A percentile compares a stretch with the other conserved stretches of the same genome.
These are phyloP conservation scores for Picea engelmannii DNA, from an alignment of 83 land plant genomes.

Conservation along the genomic window DNA sequence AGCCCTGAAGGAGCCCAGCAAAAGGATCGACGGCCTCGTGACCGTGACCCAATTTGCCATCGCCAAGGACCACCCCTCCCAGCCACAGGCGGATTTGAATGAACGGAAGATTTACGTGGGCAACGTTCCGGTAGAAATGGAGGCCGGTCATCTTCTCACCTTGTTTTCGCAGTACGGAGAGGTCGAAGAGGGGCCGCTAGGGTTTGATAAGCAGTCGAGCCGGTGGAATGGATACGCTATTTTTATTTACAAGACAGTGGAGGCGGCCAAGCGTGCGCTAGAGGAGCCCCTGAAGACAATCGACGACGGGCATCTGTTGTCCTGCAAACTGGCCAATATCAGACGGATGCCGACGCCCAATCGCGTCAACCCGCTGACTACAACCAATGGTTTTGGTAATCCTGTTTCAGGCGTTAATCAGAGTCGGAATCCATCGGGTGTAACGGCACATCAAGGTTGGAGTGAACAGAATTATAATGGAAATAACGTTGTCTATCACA, in stretches of 20 bases:
- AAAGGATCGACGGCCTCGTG: no score
- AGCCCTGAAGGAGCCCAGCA: no score
- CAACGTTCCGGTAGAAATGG: constrained; percentile 75
- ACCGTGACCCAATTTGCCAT: no score
- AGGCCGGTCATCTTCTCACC: constrained; percentile 61
- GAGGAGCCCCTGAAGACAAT: constrained; percentile 69
- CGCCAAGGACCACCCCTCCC: no score
- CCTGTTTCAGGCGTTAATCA: no score
- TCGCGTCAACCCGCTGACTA: neutral
- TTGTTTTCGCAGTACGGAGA: constrained; percentile 83
- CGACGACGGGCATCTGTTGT: constrained; percentile 55
- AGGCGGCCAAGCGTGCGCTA: constrained; percentile 64
- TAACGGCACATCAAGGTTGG: no score
- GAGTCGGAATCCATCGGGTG: no score
- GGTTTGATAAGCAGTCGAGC: constrained; percentile 86
- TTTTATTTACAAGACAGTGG: constrained; percentile 84
- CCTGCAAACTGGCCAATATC: constrained; percentile 69
- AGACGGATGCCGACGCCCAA: constrained; percentile 61
- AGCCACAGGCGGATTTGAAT: no score
- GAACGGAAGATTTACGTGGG: constrained; percentile 80
- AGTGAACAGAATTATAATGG: no score
- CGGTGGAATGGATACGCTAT: constrained; percentile 71
- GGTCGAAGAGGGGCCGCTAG: constrained; percentile 95
- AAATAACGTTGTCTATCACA: no score
- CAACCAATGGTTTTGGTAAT: neutral